Percentiles rank a stretch among this genome's conserved stretches.
These are phyloP conservation scores for Scedosporium dehoogii DNA, from an alignment of 2,329 filamentous ascomycete genomes.

Conservation along the genomic window DNA sequence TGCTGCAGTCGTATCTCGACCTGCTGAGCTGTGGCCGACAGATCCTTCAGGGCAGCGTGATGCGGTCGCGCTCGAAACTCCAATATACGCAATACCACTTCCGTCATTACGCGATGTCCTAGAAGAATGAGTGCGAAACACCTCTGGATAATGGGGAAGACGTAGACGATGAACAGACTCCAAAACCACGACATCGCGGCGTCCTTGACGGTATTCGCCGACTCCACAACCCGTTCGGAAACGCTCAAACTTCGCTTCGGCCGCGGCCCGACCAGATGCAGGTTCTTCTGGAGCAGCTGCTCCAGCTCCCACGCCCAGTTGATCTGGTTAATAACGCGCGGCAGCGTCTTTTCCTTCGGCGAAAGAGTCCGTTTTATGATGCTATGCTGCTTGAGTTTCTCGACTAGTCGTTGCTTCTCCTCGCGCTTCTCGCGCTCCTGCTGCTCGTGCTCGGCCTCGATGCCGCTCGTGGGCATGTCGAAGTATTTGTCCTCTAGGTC, in stretches of 20 bases:
- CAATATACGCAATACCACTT: slow-evolving; percentile 66
- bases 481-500: slow-evolving; percentile 64
- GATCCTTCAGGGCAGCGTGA: slow-evolving; percentile 80
- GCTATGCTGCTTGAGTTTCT: slow-evolving; percentile 83
- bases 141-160: slow-evolving; percentile 66
- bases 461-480: slow-evolving; percentile 28
- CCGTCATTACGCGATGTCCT: slow-evolving; percentile 69
- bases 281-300: slow-evolving; percentile 77
- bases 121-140: slow-evolving; percentile 72
- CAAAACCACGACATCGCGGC: slow-evolving; percentile 59
- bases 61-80: slow-evolving; percentile 77
- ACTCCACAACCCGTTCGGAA: slow-evolving; percentile 87
- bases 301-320: slow-evolving; percentile 94
- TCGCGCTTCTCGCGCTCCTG: slow-evolving; percentile 49
- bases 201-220: slow-evolving; percentile 76
- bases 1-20: slow-evolving; percentile 95
- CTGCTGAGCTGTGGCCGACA: slow-evolving; percentile 94
- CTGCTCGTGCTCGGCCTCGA: slow-evolving; percentile 64
- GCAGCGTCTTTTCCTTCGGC: slow-evolving; percentile 70
- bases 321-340: slow-evolving; percentile 80
- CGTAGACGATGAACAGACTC: slow-evolving; percentile 61
- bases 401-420: slow-evolving; percentile 57
- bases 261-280: slow-evolving; percentile 70
- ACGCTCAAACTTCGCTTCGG: slow-evolving; percentile 82
- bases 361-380: slow-evolving; percentile 69